Conservation (phyloP, 2,329 filamentous ascomycete species). For the Xylariomycetidae sp. region DNA sequence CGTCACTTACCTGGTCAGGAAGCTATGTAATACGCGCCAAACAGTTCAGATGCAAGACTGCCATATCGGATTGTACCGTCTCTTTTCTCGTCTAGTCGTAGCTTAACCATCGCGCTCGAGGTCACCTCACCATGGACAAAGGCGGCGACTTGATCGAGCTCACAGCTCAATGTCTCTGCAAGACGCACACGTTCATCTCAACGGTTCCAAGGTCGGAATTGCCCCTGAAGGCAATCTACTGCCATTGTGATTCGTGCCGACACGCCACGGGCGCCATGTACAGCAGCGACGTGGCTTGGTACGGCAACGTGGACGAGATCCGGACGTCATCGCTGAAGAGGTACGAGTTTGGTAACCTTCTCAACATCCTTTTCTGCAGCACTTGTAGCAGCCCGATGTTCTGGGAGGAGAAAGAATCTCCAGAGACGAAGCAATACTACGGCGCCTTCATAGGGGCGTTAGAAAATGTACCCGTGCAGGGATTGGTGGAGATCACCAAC, state of each 20-base stretch:
- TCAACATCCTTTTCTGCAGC: conserved; percentile 36
- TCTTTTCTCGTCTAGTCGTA: no score
- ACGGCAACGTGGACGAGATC: conserved; percentile 25
- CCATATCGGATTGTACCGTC: no score
- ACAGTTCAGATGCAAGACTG: no score
- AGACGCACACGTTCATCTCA: conserved; percentile 34
- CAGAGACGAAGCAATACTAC: conserved; percentile 14
- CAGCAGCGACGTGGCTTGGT: conserved; percentile 32
- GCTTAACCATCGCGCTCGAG: no score
- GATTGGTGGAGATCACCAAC: conserved; percentile 27
- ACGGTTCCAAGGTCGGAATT: conserved; percentile 28
- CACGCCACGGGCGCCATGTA: conserved; percentile 39
- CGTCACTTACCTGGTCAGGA: no score
- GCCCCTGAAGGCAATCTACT: conserved; percentile 36
- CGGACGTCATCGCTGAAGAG: conserved; percentile 24
- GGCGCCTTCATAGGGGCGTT: conserved; percentile 36
- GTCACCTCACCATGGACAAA: no score
- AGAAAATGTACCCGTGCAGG: conserved; percentile 20
- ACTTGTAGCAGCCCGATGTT: conserved; percentile 42
- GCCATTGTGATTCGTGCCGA: conserved; percentile 48
- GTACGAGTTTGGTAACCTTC: conserved; percentile 32
- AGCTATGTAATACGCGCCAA: no score
- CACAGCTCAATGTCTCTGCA: conserved; percentile 42
- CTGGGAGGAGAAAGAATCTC: conserved; percentile 19
- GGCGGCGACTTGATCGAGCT: no score